Percentiles rank a stretch among this genome's conserved stretches.
Evolutionary conservation across 2,329 filamentous ascomycete species (phyloP).

Genomic region (Escovopsis sp.): DNA sequence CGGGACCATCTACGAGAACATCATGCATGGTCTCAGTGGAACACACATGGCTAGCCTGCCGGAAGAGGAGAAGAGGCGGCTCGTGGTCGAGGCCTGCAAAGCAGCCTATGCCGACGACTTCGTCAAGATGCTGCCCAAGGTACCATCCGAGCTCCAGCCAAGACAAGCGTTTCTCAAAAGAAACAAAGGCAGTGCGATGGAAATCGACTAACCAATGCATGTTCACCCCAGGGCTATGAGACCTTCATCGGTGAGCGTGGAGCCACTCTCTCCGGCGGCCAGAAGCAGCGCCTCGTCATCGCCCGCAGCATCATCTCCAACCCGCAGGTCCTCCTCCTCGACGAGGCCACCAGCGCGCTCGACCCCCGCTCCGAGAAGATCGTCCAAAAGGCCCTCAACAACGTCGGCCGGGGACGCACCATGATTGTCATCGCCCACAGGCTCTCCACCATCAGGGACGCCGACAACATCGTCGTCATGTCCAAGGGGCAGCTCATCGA

Average conservation of each 20-base stretch:
- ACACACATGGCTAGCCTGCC: conserved; percentile 20
- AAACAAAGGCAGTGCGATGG: too few relatives aligned
- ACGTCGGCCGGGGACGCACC: conserved; percentile 39
- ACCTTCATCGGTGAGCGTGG: conserved; percentile 50
- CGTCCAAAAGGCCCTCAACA: conserved; percentile 41
- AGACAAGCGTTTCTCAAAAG: not conserved
- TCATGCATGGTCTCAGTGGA: conserved; percentile 29
- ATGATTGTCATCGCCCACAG: conserved; percentile 52
- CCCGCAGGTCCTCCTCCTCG: conserved; percentile 47
- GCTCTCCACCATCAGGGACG: conserved; percentile 41
- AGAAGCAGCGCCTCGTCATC: conserved; percentile 51
- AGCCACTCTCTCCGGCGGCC: conserved; percentile 49
- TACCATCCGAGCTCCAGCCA: conserved; percentile 3
- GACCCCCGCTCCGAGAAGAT: conserved; percentile 30
- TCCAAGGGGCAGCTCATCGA: conserved; percentile 43
- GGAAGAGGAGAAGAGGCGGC: conserved; percentile 26
- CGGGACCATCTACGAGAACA: conserved; percentile 36
- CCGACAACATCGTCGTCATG: conserved; percentile 52
- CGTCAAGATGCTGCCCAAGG: conserved; percentile 29
- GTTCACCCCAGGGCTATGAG: conserved; percentile 32
- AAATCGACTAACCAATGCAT: not conserved
- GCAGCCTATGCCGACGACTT: conserved; percentile 39
- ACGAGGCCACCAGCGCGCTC: conserved; percentile 51
- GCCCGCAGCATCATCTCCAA: conserved; percentile 50
- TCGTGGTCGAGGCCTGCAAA: conserved; percentile 32